Base-by-base conservation (phyloP, 768 basidiomycete genomes). In the Leucocoprinus leucothites region DNA sequence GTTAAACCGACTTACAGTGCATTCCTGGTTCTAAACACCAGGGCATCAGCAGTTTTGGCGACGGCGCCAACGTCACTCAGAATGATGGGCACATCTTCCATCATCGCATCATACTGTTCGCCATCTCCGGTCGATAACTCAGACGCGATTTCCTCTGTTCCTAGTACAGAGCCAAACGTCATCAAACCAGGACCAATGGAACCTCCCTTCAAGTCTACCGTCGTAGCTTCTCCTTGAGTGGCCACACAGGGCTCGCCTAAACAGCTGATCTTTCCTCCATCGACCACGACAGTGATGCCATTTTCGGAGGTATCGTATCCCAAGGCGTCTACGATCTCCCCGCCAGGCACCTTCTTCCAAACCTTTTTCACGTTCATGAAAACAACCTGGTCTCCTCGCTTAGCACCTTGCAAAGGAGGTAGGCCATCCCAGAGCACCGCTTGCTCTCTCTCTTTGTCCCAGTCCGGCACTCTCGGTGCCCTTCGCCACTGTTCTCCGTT, bases 101-200 rank as follows among this genome's bases (percentile, higher is more conserved):
- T 59, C 65, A 86, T 73, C 36, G 89, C 82, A 60, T 89, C 84
- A 38, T 76, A 79, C 9, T 80, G 78, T 42, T 72, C 69, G 1
- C 85, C 85, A 52, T 86, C 86, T 14, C 76, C 75, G 5, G 87
- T 94, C 11, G 85, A 83, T 21, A 80, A 71, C 65, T 94, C 93
- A 22, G 74, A 71, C 16, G 72, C 69, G 31, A 94, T 94, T 65
- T 93, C 92, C 65, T 82, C 82, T 34, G 91, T 63, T 3, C 92
- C 93, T 21, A 96, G 65, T 19, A 80, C 70, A 16, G 89, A 82
- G 2, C 93, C 93, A 60, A 78, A 78, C 0, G 80, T 68, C 77
- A 81, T 76, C 56, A 93, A 64, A 4, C 88, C 89, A 14, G 91
- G 87, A 9, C 74, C 70, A 47, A 88, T 78, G 1, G 76, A 71